A percentile compares a stretch with the other conserved stretches of the same genome.
Evolutionary conservation across 2,329 filamentous ascomycete species (phyloP).

Genomic region (Sporothrix schenckii): DNA sequence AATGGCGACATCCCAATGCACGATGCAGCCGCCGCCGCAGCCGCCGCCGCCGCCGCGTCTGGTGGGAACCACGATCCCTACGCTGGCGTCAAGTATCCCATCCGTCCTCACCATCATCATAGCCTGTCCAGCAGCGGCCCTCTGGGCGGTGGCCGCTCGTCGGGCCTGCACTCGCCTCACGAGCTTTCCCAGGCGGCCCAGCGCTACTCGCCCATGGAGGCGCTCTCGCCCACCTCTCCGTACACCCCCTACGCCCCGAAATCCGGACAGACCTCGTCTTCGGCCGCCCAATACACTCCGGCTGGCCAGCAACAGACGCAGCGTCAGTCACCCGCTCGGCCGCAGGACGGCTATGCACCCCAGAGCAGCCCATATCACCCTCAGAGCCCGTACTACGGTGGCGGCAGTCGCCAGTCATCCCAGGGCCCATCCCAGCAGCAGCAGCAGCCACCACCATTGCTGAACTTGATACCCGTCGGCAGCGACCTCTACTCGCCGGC

Average conservation of each 20-base stretch:
- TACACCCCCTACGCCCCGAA: slow-evolving; percentile 71
- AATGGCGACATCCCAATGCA: slow-evolving; percentile 84
- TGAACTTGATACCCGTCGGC: slow-evolving; percentile 63
- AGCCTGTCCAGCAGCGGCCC: slow-evolving; percentile 60
- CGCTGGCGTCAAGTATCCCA: slow-evolving; percentile 81
- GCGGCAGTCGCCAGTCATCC: slow-evolving; percentile 48
- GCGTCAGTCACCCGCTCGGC: slow-evolving; percentile 78
- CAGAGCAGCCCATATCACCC: slow-evolving; percentile 43
- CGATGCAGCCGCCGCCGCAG: slow-evolving; percentile 56
- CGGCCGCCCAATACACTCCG: slow-evolving; percentile 33
- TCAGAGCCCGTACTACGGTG: slow-evolving; percentile 60
- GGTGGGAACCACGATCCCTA: slow-evolving; percentile 67
- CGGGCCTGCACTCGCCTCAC: slow-evolving; percentile 69
- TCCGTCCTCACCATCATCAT: slow-evolving; percentile 76
- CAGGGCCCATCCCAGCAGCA: slow-evolving; percentile 32
- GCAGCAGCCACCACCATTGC: slow-evolving; percentile 49
- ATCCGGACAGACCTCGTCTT: slow-evolving; percentile 55
- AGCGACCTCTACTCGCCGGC: slow-evolving; percentile 64
- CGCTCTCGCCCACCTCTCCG: slow-evolving; percentile 76
- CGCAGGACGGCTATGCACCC: slow-evolving; percentile 58
- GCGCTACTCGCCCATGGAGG: slow-evolving; percentile 95
- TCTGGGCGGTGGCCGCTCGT: slow-evolving; percentile 40
- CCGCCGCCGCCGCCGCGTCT: slow-evolving; percentile 1
- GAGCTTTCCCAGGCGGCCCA: slow-evolving; percentile 82
- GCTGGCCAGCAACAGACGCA: slow-evolving; percentile 31